These are phyloP conservation scores for Trichoderma gracile DNA, from an alignment of 2,329 filamentous ascomycete genomes.

Conservation along the genomic window DNA sequence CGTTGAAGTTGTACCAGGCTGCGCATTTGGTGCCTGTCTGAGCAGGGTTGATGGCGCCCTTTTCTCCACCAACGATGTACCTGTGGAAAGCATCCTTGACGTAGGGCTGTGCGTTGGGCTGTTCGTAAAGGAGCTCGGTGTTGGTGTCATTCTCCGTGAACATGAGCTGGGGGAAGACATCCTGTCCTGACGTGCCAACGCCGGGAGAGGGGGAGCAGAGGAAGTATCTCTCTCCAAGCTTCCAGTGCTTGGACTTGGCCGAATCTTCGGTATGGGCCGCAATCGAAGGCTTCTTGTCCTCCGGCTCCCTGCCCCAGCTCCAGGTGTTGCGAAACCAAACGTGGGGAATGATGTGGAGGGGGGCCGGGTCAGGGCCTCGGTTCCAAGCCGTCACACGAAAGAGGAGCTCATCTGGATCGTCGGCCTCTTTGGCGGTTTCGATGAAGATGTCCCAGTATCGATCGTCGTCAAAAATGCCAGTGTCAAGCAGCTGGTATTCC, in stretches of 20 bases:
- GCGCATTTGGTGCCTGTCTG: constrained; percentile 82
- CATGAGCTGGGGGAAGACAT: constrained; percentile 80
- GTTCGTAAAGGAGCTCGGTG: constrained; percentile 71
- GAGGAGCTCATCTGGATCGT: constrained; percentile 85
- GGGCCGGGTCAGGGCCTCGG: constrained; percentile 83
- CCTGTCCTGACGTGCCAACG: constrained; percentile 72
- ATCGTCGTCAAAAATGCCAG: constrained; percentile 82
- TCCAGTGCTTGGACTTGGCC: constrained; percentile 75
- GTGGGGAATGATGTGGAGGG: constrained; percentile 89
- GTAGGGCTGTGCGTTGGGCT: constrained; percentile 76
- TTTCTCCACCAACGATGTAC: constrained; percentile 79
- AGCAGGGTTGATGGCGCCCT: constrained; percentile 77
- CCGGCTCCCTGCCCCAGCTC: constrained; percentile 83
- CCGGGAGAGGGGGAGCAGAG: constrained; percentile 88
- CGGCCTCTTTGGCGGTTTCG: constrained; percentile 90
- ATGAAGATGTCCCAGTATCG: constrained; percentile 97
- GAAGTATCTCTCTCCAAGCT: constrained; percentile 79
- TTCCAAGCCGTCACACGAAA: constrained; percentile 98
- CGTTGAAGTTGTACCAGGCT: constrained; percentile 90
- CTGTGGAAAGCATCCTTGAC: constrained; percentile 96
- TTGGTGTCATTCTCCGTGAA: constrained; percentile 98
- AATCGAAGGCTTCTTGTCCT: constrained; percentile 79
- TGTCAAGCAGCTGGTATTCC: constrained; percentile 92
- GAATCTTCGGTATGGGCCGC: constrained; percentile 64
- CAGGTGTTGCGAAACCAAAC: constrained; percentile 98